These are phyloP conservation scores for Pulveroboletus sp. DNA, from an alignment of 768 basidiomycete genomes.

Conservation along the genomic window DNA sequence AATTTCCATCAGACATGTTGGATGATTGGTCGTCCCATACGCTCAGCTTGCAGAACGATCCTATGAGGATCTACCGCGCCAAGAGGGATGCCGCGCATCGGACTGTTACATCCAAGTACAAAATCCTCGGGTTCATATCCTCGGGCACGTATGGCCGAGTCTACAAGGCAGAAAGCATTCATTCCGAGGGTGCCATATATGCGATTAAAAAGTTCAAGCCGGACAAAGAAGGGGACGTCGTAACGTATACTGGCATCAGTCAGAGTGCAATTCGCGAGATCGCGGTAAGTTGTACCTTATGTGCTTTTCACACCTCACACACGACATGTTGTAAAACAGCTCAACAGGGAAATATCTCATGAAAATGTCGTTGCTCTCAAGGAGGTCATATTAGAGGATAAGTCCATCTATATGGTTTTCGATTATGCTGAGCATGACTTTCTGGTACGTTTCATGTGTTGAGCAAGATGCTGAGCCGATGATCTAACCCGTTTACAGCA, in stretches of 20 bases:
- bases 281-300: constrained; percentile 52
- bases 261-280: constrained; percentile 98
- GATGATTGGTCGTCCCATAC: constrained; percentile 37
- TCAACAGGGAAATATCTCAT: constrained; percentile 86
- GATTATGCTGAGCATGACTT: constrained; percentile 99
- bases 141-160: constrained; percentile 98
- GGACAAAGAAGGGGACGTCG: constrained; percentile 96
- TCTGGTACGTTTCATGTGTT: constrained; percentile 52
- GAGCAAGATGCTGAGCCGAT: not conserved
- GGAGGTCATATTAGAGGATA: constrained; percentile 96
- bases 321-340: constrained; percentile 37
- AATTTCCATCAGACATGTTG: constrained; percentile 20
- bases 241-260: constrained; percentile 95
- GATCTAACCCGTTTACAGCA: constrained; percentile 50
- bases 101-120: constrained; percentile 76
- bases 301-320: constrained; percentile 15
- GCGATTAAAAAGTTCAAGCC: constrained; percentile 99
- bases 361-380: constrained; percentile 88
- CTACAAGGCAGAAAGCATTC: constrained; percentile 87
- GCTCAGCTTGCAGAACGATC: constrained; percentile 50
- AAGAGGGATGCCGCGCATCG: constrained; percentile 68
- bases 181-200: constrained; percentile 66
- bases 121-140: constrained; percentile 94
- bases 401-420: constrained; percentile 99
- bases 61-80: constrained; percentile 82